Conservation (phyloP, 1,284 basidiomycete species). For the Blastosporella zonata region DNA sequence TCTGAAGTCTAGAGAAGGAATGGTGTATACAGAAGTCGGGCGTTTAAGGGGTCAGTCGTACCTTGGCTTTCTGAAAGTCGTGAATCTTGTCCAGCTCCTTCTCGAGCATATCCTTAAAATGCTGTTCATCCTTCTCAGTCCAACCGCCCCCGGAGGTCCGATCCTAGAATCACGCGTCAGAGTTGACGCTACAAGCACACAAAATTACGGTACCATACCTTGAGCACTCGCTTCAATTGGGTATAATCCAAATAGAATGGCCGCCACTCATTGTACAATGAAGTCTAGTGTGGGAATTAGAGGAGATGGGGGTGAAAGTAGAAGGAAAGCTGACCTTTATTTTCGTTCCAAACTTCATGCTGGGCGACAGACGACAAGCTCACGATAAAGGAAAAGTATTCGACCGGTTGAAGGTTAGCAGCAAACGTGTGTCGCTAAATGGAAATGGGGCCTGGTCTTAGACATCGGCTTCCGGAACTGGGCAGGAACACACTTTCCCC, state of each 20-base stretch:
- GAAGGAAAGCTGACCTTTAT: conserved; percentile 63
- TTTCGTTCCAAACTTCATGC: conserved; percentile 88
- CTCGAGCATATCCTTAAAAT: conserved; percentile 79
- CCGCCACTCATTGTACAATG: conserved; percentile 87
- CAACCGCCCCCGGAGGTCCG: conserved; percentile 63
- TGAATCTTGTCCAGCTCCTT: conserved; percentile 94
- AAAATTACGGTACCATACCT: conserved; percentile 41
- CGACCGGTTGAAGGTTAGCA: not conserved
- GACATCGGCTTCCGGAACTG: conserved; percentile 15
- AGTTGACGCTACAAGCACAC: no score
- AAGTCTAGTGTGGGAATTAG: conserved; percentile 48
- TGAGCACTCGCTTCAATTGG: conserved; percentile 85
- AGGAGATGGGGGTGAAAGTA: conserved; percentile 1
- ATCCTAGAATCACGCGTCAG: conserved; percentile 33
- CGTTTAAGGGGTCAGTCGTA: conserved; percentile 27
- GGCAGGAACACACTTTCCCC: conserved; percentile 4
- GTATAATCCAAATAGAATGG: conserved; percentile 91
- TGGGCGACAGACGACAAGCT: not conserved
- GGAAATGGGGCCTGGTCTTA: not conserved
- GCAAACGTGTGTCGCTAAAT: not conserved
- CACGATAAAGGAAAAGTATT: not conserved
- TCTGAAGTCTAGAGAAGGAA: conserved; percentile 67
- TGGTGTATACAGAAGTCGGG: not conserved
- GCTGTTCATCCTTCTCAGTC: conserved; percentile 76
- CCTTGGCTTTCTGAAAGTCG: conserved; percentile 92